A percentile compares a stretch with the other conserved stretches of the same genome.
These are phyloP conservation scores for Haplosporangium sp. DNA, from an alignment of 371 early-diverging fungal species.

Conservation along the genomic window DNA sequence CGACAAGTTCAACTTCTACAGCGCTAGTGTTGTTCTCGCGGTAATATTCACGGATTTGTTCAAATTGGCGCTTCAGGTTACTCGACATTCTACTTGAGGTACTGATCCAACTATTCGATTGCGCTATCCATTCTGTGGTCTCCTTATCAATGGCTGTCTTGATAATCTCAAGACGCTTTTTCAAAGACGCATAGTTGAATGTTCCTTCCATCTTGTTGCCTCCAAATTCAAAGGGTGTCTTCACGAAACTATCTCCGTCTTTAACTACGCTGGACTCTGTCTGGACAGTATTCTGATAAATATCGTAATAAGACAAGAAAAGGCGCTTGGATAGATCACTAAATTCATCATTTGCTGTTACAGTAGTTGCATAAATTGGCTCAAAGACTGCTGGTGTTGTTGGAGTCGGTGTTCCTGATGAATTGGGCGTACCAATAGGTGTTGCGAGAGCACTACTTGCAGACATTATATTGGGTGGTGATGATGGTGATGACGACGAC, in stretches of 20 bases:
- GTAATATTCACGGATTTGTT: conserved; percentile 60
- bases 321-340: conserved; percentile 63
- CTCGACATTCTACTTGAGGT: conserved; percentile 58
- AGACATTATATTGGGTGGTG: conserved; percentile 18
- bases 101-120: conserved; percentile 56
- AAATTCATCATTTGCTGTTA: conserved; percentile 54
- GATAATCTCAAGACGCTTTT: conserved; percentile 56
- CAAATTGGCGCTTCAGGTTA: conserved; percentile 64
- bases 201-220: conserved; percentile 65
- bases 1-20: conserved; percentile 61
- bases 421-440: conserved; percentile 46
- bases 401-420: conserved; percentile 28
- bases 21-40: conserved; percentile 57
- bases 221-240: conserved; percentile 59
- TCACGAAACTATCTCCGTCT: conserved; percentile 55
- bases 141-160: conserved; percentile 57
- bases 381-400: conserved; percentile 43
- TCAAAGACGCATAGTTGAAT: conserved; percentile 59
- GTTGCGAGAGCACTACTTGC: conserved; percentile 20
- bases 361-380: conserved; percentile 26
- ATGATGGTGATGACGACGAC: conserved; percentile 27
- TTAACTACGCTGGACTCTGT: conserved; percentile 56
- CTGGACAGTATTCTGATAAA: conserved; percentile 60
- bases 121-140: conserved; percentile 59
- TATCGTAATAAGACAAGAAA: conserved; percentile 62